A percentile compares a stretch with the other conserved stretches of the same genome.
Conservation (phyloP, 345 rosid genomes). For the Arabidopsis arenosa region DNA sequence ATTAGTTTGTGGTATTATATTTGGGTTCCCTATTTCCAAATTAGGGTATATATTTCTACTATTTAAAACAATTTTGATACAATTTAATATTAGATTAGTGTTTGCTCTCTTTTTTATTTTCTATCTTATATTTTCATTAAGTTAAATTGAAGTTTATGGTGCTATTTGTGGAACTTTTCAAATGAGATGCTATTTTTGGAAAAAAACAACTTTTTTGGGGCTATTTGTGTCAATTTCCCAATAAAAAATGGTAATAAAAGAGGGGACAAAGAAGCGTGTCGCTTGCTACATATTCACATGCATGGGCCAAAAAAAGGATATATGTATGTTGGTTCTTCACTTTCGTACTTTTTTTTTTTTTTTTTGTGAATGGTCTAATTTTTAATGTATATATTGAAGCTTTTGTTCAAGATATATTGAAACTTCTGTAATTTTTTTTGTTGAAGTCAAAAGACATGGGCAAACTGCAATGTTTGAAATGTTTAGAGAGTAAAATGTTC, state of each 20-base stretch:
- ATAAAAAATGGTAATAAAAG: conserved; percentile 26
- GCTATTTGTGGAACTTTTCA: too few relatives aligned
- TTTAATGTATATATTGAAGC: neutral
- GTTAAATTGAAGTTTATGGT: too few relatives aligned
- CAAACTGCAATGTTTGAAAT: conserved; percentile 24
- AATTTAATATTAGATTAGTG: too few relatives aligned
- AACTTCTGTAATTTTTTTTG: neutral
- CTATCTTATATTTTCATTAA: too few relatives aligned
- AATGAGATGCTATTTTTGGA: too few relatives aligned
- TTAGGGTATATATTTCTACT: too few relatives aligned
- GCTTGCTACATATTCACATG: conserved; percentile 45
- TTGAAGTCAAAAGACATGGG: conserved; percentile 31
- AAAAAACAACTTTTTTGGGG: too few relatives aligned
- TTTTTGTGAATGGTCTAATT: neutral
- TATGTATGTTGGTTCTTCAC: conserved; percentile 41
- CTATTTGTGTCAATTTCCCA: too few relatives aligned
- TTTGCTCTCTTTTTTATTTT: too few relatives aligned
- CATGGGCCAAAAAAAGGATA: conserved; percentile 46
- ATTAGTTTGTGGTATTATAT: too few relatives aligned
- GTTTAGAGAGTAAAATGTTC: conserved; percentile 7
- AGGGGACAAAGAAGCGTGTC: conserved; percentile 49
- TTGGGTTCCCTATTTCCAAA: too few relatives aligned
- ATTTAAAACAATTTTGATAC: too few relatives aligned
- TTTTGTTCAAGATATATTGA: neutral
- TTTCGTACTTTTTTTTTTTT: conserved; percentile 12